phyloP scores from a whole-genome alignment of 2,329 filamentous ascomycete genomes.

The Endocalyx cinctus region DNA sequence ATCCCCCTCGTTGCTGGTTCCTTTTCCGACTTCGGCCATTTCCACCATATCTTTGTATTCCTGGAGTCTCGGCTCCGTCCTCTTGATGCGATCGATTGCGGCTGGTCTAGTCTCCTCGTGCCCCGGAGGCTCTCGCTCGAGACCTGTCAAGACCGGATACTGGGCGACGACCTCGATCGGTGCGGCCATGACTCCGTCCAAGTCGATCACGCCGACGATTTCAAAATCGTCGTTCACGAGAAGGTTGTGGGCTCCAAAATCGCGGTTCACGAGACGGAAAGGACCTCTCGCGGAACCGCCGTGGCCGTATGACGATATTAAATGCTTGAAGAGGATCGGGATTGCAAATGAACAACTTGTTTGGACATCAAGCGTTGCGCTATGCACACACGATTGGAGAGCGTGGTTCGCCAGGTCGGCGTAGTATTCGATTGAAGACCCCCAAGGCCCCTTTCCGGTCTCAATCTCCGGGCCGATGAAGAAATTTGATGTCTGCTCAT shows the following conservation, averaged over 20 bases:
- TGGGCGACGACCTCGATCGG: slow-evolving; percentile 4
- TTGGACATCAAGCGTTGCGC: no score
- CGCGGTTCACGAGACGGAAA: slow-evolving; percentile 6
- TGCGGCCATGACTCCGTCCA: slow-evolving; percentile 2
- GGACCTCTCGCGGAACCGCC: no score
- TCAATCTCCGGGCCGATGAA: slow-evolving; percentile 5
- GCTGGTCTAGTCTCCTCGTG: no score
- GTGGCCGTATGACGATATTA: no score
- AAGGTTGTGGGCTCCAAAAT: slow-evolving; percentile 5
- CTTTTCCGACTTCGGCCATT: no score
- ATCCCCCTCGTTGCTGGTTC: no score
- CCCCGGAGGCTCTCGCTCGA: no score
- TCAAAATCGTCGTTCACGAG: slow-evolving; percentile 7
- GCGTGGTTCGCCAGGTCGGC: slow-evolving; percentile 1
- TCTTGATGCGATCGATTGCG: no score
- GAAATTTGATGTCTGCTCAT: slow-evolving; percentile 1
- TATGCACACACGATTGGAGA: not conserved
- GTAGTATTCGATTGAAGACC: slow-evolving; percentile 5
- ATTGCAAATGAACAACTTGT: no score
- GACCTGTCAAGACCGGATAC: slow-evolving; percentile 2
- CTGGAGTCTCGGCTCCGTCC: no score
- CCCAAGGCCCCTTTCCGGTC: slow-evolving; percentile 5
- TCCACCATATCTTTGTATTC: no score
- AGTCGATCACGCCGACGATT: slow-evolving; percentile 6
- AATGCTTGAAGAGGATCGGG: no score